Evolutionary conservation across 495 filamentous ascomycete genomes (phyloP).

Genomic region (Penicillium diatomitis): DNA sequence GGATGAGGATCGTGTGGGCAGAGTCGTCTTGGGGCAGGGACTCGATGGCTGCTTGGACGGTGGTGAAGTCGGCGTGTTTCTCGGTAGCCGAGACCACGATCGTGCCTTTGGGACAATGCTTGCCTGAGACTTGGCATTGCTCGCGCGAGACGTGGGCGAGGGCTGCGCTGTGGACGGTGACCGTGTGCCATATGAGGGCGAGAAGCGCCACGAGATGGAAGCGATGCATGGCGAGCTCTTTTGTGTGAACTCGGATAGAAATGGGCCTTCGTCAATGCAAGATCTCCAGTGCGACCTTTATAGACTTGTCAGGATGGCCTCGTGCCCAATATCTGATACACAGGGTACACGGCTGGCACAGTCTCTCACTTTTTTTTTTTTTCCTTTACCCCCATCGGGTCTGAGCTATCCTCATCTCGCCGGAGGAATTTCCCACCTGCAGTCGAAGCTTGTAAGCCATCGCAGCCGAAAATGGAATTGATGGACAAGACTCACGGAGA

Average conservation of each 20-base stretch:
- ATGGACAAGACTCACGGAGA: background rate
- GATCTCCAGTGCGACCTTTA: too few relatives aligned
- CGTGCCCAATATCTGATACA: too few relatives aligned
- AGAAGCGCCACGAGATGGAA: conserved; percentile 4
- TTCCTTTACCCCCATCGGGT: too few relatives aligned
- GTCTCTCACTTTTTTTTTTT: too few relatives aligned
- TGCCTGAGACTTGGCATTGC: conserved; percentile 11
- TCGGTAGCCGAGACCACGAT: conserved; percentile 35
- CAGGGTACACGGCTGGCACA: too few relatives aligned
- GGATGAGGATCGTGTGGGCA: conserved; percentile 44
- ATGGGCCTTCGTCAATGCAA: too few relatives aligned
- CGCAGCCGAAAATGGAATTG: too few relatives aligned
- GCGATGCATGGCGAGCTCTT: conserved; percentile 2
- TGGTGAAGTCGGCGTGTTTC: conserved; percentile 31
- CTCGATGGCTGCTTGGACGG: conserved; percentile 43
- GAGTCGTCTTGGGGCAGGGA: conserved; percentile 44
- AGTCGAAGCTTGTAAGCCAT: too few relatives aligned
- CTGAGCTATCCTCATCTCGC: too few relatives aligned
- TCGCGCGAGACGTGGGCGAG: conserved; percentile 1
- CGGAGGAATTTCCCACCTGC: too few relatives aligned
- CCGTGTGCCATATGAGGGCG: conserved; percentile 2
- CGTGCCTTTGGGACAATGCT: conserved; percentile 41
- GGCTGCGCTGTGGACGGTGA: background rate
- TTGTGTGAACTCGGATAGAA: too few relatives aligned
- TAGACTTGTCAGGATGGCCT: too few relatives aligned